Evolutionary conservation across 257 asterid species (phyloP), one percentile per base, ranked within the genome.

Genomic region (Cynanchum wilfordii): DNA sequence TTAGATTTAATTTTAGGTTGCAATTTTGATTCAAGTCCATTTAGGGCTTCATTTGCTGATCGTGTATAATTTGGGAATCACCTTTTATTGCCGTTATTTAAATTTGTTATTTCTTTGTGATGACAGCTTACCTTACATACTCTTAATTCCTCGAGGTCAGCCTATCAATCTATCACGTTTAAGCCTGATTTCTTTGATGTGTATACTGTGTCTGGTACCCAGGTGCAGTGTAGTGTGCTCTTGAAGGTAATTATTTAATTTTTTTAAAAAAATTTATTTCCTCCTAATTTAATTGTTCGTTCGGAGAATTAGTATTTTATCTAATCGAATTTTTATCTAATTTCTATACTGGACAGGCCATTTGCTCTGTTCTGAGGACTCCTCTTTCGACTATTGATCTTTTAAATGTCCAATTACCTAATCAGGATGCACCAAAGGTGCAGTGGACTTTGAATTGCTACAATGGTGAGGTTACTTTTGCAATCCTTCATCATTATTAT

Each of bases 361-460:
- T 89, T 75, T 91, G 97, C 79, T 84, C 98, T 8, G 96, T 93
- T 30, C 80, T 91, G n/a, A 88, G 98, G 81, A 89, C 98, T 51
- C 93, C 98, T 58, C 69, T 93, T 68, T 89, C 90, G 24, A 87
- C 87, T 76, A 89, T 91, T 69, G 96, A 93, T 77, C 84, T 82
- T 79, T 78, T 93, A 78, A 82, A 78, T 44, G 84, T 86, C 71
- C 73, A 78, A 19, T 76, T 93, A 86, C 85, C 90, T 55, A 84
- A 93, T 81, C 80, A 89, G 68, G 94, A 87, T 82, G 90, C 97
- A 75, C 85, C 97, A 7, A 93, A 93, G 84, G 84, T 93, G 87
- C 91, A 82, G 82, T 93, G 98, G 97, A 84, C 96, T 69, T 78
- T 93, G 83, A 89, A 88, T 76, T 93, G 97, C 73, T 82, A 74